Percentiles rank a stretch among this genome's conserved stretches.
Conservation (phyloP, 2,329 filamentous ascomycete species). For the Phaeosphaeriaceae sp. region DNA sequence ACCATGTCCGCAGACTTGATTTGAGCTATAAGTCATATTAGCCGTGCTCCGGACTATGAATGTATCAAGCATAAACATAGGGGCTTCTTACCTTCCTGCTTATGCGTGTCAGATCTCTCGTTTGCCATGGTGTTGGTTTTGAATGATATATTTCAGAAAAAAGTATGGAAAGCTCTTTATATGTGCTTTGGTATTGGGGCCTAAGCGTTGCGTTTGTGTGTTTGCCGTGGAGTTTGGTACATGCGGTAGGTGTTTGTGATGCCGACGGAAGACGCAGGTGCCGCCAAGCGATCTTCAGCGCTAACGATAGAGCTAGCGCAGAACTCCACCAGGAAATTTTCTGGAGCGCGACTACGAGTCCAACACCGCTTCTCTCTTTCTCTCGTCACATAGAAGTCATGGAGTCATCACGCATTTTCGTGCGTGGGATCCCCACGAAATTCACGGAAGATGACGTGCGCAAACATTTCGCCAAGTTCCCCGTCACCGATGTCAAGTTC, state of each 20-base stretch:
- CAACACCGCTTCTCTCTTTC: constrained; percentile 4
- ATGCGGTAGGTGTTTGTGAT: neutral
- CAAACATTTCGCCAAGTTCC: constrained; percentile 82
- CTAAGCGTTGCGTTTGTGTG: neutral
- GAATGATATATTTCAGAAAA: neutral
- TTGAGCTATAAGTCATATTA: constrained; percentile 69
- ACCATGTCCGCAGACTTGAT: constrained; percentile 99
- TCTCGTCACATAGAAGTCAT: constrained; percentile 47
- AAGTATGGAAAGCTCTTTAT: constrained; percentile 14
- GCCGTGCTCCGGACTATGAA: constrained; percentile 13
- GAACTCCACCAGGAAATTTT: constrained; percentile 14
- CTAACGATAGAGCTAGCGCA: constrained; percentile 11
- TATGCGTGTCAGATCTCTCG: constrained; percentile 69
- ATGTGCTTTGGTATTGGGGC: constrained; percentile 6
- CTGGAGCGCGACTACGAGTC: neutral
- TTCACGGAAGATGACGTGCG: constrained; percentile 85
- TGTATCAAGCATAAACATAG: constrained; percentile 11
- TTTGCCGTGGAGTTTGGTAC: neutral
- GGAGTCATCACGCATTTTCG: constrained; percentile 78
- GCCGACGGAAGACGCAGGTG: neutral
- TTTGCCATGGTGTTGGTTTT: constrained; percentile 39
- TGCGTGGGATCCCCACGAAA: constrained; percentile 78
- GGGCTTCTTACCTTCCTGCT: constrained; percentile 58
- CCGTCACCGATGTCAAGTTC: constrained; percentile 90
- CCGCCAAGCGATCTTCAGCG: constrained; percentile 3